phyloP scores from a whole-genome alignment of 2,329 filamentous ascomycete species.

The Parastagonospora nodorum region DNA sequence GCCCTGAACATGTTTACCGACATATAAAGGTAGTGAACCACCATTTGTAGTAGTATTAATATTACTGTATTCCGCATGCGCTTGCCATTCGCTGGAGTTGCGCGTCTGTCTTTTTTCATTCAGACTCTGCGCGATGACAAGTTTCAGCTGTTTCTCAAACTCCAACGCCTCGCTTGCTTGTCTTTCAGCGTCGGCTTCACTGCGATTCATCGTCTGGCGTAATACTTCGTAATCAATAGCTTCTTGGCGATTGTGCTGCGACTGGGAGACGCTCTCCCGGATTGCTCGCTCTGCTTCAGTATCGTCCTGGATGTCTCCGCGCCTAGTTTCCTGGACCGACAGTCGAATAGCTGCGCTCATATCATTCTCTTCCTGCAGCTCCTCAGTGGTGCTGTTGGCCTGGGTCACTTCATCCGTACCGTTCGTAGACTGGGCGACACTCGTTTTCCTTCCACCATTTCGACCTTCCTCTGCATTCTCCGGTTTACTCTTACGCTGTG shows the following conservation, averaged over 20 bases:
- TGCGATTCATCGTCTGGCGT: conserved; percentile 18
- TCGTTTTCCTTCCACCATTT: too few species aligned
- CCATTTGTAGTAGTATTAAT: too few species aligned
- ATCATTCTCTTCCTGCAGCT: too few species aligned
- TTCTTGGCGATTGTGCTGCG: conserved; percentile 12
- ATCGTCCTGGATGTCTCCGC: neutral
- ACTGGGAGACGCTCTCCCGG: conserved; percentile 1
- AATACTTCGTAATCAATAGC: conserved; percentile 16
- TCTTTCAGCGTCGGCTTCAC: conserved; percentile 10
- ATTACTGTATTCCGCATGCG: too few species aligned
- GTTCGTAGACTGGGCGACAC: too few species aligned
- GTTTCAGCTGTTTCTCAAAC: conserved; percentile 6
- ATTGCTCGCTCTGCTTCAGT: neutral
- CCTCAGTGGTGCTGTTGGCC: too few species aligned
- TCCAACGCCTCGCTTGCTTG: conserved; percentile 3
- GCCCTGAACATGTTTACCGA: conserved; percentile 21
- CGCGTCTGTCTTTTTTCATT: neutral
- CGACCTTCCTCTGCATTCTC: conserved; percentile 10
- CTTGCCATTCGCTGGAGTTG: neutral
- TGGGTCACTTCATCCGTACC: too few species aligned
- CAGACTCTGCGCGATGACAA: conserved; percentile 8
- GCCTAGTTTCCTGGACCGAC: neutral
- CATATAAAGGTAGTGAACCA: neutral
- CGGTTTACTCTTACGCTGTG: conserved; percentile 27
- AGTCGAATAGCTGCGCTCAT: too few species aligned